phyloP scores from a whole-genome alignment of 2,329 filamentous ascomycete genomes.

The Aspergillus sp. region DNA sequence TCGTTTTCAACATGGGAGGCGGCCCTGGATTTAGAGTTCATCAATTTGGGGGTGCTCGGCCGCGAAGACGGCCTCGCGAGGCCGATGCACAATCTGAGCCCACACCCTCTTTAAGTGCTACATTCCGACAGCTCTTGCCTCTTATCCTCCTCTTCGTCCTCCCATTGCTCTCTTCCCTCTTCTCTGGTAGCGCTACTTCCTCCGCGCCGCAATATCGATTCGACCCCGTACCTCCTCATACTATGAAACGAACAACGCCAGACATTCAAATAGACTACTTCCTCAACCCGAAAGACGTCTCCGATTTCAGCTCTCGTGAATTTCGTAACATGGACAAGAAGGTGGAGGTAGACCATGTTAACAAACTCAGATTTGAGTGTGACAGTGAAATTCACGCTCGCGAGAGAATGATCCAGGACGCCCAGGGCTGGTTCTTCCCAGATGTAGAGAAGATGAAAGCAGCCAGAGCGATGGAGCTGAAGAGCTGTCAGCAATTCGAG shows the following conservation, averaged over 20 bases:
- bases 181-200: constrained; percentile 57
- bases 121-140: constrained; percentile 74
- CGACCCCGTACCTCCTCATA: constrained; percentile 72
- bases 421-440: constrained; percentile 82
- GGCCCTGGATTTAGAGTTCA: constrained; percentile 90
- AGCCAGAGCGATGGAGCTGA: constrained; percentile 63
- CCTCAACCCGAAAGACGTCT: constrained; percentile 75
- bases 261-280: constrained; percentile 78
- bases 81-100: constrained; percentile 56
- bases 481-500: constrained; percentile 58
- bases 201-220: constrained; percentile 73
- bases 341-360: constrained; percentile 73
- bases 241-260: constrained; percentile 68
- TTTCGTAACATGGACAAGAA: constrained; percentile 72
- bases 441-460: constrained; percentile 76
- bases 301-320: constrained; percentile 67
- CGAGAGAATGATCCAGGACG: constrained; percentile 70
- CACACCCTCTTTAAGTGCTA: constrained; percentile 53
- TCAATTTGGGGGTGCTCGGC: constrained; percentile 82
- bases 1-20: constrained; percentile 93
- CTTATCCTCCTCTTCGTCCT: constrained; percentile 87
- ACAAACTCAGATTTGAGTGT: constrained; percentile 68
- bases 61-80: constrained; percentile 72
- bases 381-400: constrained; percentile 68
- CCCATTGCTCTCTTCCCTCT: constrained; percentile 77